These are phyloP conservation scores for Calycina herbarum DNA, from an alignment of 2,329 filamentous ascomycete genomes.

Conservation along the genomic window DNA sequence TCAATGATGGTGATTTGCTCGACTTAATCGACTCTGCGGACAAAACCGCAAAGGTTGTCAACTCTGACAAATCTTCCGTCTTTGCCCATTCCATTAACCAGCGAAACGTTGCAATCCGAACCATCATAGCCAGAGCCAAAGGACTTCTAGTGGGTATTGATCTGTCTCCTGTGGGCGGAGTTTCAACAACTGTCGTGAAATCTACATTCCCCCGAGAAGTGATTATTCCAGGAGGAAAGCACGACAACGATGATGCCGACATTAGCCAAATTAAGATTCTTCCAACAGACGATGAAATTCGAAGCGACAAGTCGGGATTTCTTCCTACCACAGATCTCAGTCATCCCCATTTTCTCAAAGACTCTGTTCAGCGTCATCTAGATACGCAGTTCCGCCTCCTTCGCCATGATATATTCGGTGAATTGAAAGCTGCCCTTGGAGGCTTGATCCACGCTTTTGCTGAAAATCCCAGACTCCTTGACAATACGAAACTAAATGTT, in stretches of 20 bases:
- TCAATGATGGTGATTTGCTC: constrained; percentile 30
- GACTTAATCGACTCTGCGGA: constrained; percentile 24
- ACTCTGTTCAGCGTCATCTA: constrained; percentile 28
- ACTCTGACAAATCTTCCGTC: constrained; percentile 19
- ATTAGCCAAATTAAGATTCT: constrained; percentile 38
- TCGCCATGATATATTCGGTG: constrained; percentile 51
- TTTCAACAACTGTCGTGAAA: constrained; percentile 17
- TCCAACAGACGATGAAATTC: constrained; percentile 38
- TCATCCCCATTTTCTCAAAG: constrained; percentile 43
- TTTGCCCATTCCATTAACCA: constrained; percentile 17
- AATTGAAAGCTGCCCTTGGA: constrained; percentile 48
- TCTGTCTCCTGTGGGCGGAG: constrained; percentile 7
- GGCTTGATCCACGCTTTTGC: constrained; percentile 27
- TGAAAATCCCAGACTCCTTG: constrained; percentile 22
- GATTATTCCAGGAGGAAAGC: constrained; percentile 18
- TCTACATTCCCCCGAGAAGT: constrained; percentile 26
- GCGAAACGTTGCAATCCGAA: constrained; percentile 19
- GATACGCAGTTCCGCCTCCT: constrained; percentile 36
- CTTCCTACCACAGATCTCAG: constrained; percentile 43
- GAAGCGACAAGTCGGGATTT: constrained; percentile 44
- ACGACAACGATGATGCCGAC: constrained; percentile 27
- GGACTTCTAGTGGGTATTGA: constrained; percentile 16
- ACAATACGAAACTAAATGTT: constrained; percentile 23
- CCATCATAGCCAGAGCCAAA: constrained; percentile 21
- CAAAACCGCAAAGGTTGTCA: constrained; percentile 11